Base-by-base conservation (phyloP, 495 filamentous ascomycete genomes). In the Delitschia confertaspora region DNA sequence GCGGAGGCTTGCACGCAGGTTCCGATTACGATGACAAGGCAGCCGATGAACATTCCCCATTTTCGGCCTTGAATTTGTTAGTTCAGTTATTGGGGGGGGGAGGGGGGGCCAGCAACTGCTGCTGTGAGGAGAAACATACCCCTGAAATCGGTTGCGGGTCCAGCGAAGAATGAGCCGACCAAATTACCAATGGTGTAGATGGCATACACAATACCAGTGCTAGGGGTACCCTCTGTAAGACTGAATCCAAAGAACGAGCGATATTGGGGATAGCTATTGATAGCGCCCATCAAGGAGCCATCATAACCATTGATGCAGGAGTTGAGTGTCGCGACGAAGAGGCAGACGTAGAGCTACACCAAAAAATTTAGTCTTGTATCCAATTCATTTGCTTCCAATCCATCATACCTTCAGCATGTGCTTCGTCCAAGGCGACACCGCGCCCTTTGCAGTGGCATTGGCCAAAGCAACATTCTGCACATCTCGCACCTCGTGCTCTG, bases 21-120 rank as follows among this genome's bases (percentile, higher is more conserved):
- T n/a, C 79, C 79, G 23, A 80, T 42, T 36, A 80, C 69, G 54
- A 81, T 75, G 42, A 80, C 62, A 9, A 71, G 40, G 20, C 71
- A 70, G 18, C 80, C 80, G 22, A 76, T 61, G 42, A 73, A 73
- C 64, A 86, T 83, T 13, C 80, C 79, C 53, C 73, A 64, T 38
- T 72, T 69, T 6, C 80, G 74, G 24, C 70, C 78, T 64, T 25
- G 6, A 18, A 31, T n/a, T 3, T 7, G 6, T 3, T 9, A 16
- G 13, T 3, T 38, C 16, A 39, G 7, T 7, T 4, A 3, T 6
- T 38, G 11, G 36, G 7, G 11, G 3, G 2, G 18, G 32, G 25
- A 11, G 4, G 1, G 29, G 14, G 25, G 38, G 19, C n/a, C 33
- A 31, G 8, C 10, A 19, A 10, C 69, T 68, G 61, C 58, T 13